Evolutionary conservation across 495 filamentous ascomycete species (phyloP), one percentile per base, ranked within the genome.

Genomic region (Aspergillus campestris): DNA sequence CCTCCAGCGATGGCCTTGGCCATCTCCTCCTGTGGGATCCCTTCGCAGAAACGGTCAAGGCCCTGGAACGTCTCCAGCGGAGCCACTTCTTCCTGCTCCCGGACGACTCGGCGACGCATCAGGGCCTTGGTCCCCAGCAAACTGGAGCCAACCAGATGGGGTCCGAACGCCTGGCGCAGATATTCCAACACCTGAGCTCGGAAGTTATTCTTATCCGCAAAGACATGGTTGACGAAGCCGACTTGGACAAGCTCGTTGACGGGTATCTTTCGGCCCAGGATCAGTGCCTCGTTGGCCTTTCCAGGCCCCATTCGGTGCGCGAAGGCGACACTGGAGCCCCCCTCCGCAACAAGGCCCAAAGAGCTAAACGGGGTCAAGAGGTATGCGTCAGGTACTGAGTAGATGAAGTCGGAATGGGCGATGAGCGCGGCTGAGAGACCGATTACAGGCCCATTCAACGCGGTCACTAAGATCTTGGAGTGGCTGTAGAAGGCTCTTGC

Each of bases 401-500:
- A 50, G 13, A 50, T 39, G 13, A 50, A 44, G 34, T 50, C 47
- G 6, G 47, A 50, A 13, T 44, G 47, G 27, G 47, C 11, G 8
- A 50, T 33, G 34, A 50, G 12, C 3, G 47, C 40, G 12, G 47
- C 47, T 4, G 47, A 40, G 10, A 50, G 40, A 8, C 47, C 47
- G 15, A 50, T 34, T 1, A 44, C 40, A 11, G 47, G 47, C 8
- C 47, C 47, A 12, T 50, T 50, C 13, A 50, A 15, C 27, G 41
- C 47, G 1, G 47, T 44, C 8, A 50, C 34, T 10, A 50, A 34
- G 29, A 44, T 50, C 34, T 50, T 50, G 6, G 47, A 31, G 32
- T 50, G 47, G 3, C 14, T n/a, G 28, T 50, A 50, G 34, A 50
- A 50, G n/a, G 47, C 47, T n/a, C 41, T 6, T 9, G 47, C 41